phyloP scores from a whole-genome alignment of 2,329 filamentous ascomycete species.

The Fusarium sp. region DNA sequence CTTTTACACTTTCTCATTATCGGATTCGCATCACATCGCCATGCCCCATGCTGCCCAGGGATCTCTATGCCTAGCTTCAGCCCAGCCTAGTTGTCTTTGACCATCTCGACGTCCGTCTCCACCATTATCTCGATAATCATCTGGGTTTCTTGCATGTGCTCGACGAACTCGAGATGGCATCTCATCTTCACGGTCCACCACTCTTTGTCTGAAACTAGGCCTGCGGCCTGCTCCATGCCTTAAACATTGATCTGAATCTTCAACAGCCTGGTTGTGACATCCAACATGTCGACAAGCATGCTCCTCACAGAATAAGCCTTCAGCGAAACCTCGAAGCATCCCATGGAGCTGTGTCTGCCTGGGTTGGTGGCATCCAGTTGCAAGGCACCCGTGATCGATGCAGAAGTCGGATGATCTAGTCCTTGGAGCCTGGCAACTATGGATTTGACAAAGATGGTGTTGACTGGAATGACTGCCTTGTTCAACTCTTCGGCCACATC shows the following conservation, averaged over 20 bases:
- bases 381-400: conserved; percentile 32
- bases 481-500: conserved; percentile 25
- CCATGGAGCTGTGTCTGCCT: conserved; percentile 7
- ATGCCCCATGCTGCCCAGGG: conserved; percentile 39
- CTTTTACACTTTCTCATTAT: conserved; percentile 7
- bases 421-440: conserved; percentile 33
- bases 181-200: conserved; percentile 1
- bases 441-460: conserved; percentile 42
- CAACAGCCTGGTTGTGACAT: conserved; percentile 30
- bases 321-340: not conserved
- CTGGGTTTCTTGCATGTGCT: not conserved
- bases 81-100: conserved; percentile 34
- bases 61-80: conserved; percentile 21
- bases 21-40: conserved; percentile 13
- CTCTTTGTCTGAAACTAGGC: conserved; percentile 1
- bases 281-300: conserved; percentile 38
- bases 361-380: conserved; percentile 29
- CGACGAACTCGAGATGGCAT: not conserved
- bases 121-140: not conserved
- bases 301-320: conserved; percentile 31
- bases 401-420: conserved; percentile 35
- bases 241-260: conserved; percentile 30
- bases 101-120: not conserved
- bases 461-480: conserved; percentile 28
- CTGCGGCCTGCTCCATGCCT: conserved; percentile 22